Conservation (phyloP, 2,329 filamentous ascomycete genomes). For the Camillea tinctor region DNA sequence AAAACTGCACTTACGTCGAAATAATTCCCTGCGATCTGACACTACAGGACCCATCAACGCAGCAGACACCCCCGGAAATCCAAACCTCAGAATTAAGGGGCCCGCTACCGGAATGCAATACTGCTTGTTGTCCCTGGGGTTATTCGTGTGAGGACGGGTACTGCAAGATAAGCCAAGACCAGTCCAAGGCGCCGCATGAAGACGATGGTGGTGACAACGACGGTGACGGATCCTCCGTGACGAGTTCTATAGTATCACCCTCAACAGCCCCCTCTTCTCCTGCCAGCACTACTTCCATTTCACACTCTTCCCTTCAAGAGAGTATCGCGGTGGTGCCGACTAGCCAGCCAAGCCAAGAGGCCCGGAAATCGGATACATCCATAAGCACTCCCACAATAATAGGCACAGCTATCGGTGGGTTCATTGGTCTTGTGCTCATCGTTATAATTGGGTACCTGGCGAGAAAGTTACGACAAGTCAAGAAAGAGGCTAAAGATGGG, state of each 20-base stretch:
- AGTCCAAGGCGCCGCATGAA: slow-evolving; percentile 4
- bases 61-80: neutral
- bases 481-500: neutral
- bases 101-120: slow-evolving; percentile 1
- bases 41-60: neutral
- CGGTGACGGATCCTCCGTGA: neutral
- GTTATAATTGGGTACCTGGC: neutral
- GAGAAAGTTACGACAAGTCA: neutral
- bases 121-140: slow-evolving; percentile 12
- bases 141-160: slow-evolving; percentile 3
- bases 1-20: neutral
- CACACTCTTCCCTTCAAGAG: neutral
- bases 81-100: neutral
- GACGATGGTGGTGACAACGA: neutral
- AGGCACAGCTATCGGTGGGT: slow-evolving; percentile 4
- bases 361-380: too few relatives aligned
- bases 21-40: slow-evolving; percentile 2
- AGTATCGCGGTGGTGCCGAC: neutral
- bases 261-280: neutral
- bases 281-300: neutral
- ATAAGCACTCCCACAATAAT: neutral
- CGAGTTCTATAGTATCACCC: neutral
- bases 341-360: neutral
- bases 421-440: neutral
- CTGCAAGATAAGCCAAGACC: slow-evolving; percentile 8